A percentile compares a stretch with the other conserved stretches of the same genome.
Conservation (phyloP, 2,329 filamentous ascomycete species). For the Conoideocrella luteorostrata region DNA sequence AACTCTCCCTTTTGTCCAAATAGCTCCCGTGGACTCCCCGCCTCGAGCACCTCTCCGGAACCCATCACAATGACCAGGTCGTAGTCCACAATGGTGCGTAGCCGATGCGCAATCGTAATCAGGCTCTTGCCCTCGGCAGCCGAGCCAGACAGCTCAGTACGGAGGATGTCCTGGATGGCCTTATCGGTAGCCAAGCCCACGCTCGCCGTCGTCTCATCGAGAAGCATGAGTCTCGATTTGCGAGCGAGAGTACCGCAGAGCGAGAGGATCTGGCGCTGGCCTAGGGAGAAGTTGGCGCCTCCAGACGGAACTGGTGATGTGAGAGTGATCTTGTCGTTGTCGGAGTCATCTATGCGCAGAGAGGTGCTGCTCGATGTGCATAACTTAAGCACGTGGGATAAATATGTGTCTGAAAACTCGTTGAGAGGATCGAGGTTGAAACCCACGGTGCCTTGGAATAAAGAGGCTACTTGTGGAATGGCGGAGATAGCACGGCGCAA, state of each 20-base stretch:
- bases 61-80: slow-evolving; percentile 45
- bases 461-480: slow-evolving; percentile 44
- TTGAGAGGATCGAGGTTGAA: slow-evolving; percentile 53
- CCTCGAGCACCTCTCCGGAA: slow-evolving; percentile 34
- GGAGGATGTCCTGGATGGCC: slow-evolving; percentile 38
- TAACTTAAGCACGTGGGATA: slow-evolving; percentile 48
- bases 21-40: slow-evolving; percentile 32
- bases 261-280: slow-evolving; percentile 43
- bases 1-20: slow-evolving; percentile 31
- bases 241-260: slow-evolving; percentile 40
- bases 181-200: slow-evolving; percentile 43
- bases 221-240: slow-evolving; percentile 38
- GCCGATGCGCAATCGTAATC: slow-evolving; percentile 43
- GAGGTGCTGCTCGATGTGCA: slow-evolving; percentile 26
- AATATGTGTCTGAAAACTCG: slow-evolving; percentile 36
- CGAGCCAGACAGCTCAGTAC: slow-evolving; percentile 32
- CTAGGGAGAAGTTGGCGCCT: slow-evolving; percentile 40
- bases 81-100: slow-evolving; percentile 45
- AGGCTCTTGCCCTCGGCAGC: slow-evolving; percentile 33
- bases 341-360: neutral
- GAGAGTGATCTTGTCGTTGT: slow-evolving; percentile 24
- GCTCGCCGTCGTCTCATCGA: slow-evolving; percentile 44
- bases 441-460: slow-evolving; percentile 37
- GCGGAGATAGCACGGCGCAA: slow-evolving; percentile 41
- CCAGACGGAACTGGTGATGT: slow-evolving; percentile 34